These are phyloP conservation scores for Thalassiosira mediterranea DNA, from an alignment of 352 stramenopile genomes.

Conservation along the genomic window DNA sequence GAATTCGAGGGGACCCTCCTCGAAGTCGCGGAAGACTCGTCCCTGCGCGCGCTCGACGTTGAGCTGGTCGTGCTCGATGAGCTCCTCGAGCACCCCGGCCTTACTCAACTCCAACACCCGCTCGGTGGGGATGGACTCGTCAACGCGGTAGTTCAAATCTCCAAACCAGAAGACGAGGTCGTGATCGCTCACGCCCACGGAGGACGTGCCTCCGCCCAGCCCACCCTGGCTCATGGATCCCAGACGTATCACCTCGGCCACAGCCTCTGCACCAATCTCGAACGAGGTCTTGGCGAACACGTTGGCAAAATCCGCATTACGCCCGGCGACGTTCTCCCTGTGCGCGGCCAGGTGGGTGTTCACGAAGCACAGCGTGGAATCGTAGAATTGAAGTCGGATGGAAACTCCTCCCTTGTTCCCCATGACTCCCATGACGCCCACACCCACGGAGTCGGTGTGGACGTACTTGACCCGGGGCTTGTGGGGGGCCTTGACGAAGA, in stretches of 20 bases:
- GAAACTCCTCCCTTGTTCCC: conserved; percentile 98
- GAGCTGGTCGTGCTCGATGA: conserved; percentile 86
- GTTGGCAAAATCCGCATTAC: conserved; percentile 98
- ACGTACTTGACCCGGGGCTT: conserved; percentile 87
- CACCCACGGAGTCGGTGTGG: conserved; percentile 89
- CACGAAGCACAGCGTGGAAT: conserved; percentile 97
- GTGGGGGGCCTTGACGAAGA: conserved; percentile 91
- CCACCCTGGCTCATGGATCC: conserved; percentile 79
- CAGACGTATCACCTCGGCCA: conserved; percentile 75
- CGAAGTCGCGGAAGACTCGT: conserved; percentile 86
- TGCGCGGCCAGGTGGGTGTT: conserved; percentile 98
- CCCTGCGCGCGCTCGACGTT: conserved; percentile 85
- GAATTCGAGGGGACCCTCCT: conserved; percentile 91
- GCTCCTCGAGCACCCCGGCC: conserved; percentile 61
- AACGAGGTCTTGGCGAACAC: conserved; percentile 97
- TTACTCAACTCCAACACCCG: conserved; percentile 81
- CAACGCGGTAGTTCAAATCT: conserved; percentile 91
- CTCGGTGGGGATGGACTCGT: conserved; percentile 83
- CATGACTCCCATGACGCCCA: conserved; percentile 98
- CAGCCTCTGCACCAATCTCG: conserved; percentile 79
- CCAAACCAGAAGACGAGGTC: conserved; percentile 98
- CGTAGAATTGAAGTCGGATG: conserved; percentile 95
- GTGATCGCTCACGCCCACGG: conserved; percentile 91
- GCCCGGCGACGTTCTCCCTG: conserved; percentile 94
- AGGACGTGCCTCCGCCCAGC: conserved; percentile 52